These are phyloP conservation scores for Lasiodiplodia sp. DNA, from an alignment of 2,329 filamentous ascomycete species.

Conservation along the genomic window DNA sequence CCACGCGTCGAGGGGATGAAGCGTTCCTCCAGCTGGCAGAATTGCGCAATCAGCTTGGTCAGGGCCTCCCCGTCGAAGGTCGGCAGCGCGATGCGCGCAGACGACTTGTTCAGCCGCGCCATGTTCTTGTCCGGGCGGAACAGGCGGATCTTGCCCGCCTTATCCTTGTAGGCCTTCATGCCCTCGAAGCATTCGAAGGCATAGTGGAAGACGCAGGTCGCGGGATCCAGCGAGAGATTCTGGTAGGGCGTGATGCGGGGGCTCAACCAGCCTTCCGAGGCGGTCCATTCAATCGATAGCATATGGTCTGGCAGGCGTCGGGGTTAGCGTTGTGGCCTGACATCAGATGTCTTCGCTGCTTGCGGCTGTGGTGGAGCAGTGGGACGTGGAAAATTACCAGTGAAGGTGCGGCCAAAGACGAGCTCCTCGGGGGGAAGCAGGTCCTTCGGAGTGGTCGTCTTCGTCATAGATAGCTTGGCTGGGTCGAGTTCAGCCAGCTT, in stretches of 20 bases:
- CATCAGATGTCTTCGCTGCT: conserved; percentile 2
- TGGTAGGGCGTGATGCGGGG: conserved; percentile 92
- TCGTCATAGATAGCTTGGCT: conserved; percentile 76
- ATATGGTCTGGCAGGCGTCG: conserved; percentile 77
- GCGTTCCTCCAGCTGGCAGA: conserved; percentile 81
- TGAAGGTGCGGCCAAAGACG: conserved; percentile 90
- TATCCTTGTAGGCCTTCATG: conserved; percentile 98
- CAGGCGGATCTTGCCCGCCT: conserved; percentile 76
- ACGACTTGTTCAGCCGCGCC: conserved; percentile 89
- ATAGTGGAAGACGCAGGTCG: conserved; percentile 98
- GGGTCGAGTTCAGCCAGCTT: conserved; percentile 76
- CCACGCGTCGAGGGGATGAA: conserved; percentile 86
- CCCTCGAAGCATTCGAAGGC: conserved; percentile 98
- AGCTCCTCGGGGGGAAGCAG: conserved; percentile 80
- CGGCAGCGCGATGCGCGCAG: conserved; percentile 89
- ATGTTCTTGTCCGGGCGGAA: conserved; percentile 98
- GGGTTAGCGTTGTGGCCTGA: conserved; percentile 22
- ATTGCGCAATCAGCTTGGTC: conserved; percentile 80
- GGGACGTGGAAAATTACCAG: conserved; percentile 63
- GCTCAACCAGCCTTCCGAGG: conserved; percentile 80
- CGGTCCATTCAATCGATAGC: conserved; percentile 93
- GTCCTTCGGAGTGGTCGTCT: conserved; percentile 77
- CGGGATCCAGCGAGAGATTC: conserved; percentile 94
- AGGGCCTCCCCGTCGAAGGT: conserved; percentile 78
- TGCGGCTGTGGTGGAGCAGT: background rate